Conservation (phyloP, 2,329 filamentous ascomycete genomes). For the Apiospora malaysiana region DNA sequence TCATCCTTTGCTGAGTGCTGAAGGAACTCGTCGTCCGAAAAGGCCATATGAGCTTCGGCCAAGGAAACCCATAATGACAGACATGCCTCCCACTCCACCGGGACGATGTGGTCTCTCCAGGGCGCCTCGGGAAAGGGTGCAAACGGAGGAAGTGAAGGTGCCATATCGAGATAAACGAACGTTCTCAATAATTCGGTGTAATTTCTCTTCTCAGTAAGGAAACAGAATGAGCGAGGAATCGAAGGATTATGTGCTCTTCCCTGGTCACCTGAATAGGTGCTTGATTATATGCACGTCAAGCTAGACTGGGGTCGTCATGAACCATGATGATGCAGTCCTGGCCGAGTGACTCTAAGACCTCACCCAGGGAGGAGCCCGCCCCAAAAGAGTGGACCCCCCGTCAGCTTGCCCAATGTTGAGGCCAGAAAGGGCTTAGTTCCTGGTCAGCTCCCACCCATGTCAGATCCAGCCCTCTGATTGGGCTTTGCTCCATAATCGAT, state of each 20-base stretch:
- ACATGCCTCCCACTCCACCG: conserved; percentile 78
- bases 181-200: not conserved
- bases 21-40: conserved; percentile 62
- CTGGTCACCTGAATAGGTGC: not conserved
- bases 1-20: conserved; percentile 58
- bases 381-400: not conserved
- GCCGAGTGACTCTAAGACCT: conserved; percentile 15
- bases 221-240: too few relatives aligned
- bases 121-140: conserved; percentile 76
- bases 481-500: not conserved
- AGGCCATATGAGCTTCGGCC: conserved; percentile 66
- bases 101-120: conserved; percentile 69
- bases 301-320: conserved; percentile 9
- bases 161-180: conserved; percentile 38
- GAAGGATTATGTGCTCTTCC: not conserved
- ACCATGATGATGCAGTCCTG: conserved; percentile 15
- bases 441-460: not conserved
- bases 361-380: not conserved
- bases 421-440: not conserved
- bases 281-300: not conserved
- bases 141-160: conserved; percentile 67
- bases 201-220: not conserved
- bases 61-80: conserved; percentile 78
- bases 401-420: conserved; percentile 10
- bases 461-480: conserved; percentile 16